Evolutionary conservation across 2,329 filamentous ascomycete species (phyloP).

Genomic region (Colletotrichum sp.): DNA sequence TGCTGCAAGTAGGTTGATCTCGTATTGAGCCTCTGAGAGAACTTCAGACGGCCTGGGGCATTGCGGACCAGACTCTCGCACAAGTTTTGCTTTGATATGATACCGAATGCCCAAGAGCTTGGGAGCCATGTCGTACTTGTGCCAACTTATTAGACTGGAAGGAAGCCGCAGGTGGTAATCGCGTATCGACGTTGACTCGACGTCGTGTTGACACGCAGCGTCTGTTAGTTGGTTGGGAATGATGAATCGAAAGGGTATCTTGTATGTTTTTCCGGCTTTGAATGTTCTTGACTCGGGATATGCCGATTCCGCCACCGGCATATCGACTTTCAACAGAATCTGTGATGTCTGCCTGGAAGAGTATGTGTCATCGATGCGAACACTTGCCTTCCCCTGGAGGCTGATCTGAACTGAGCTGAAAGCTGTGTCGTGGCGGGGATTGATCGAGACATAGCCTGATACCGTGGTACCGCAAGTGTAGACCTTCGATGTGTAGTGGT

Average conservation of each 20-base stretch:
- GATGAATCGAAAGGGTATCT: slow-evolving; percentile 61
- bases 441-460: slow-evolving; percentile 53
- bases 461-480: slow-evolving; percentile 59
- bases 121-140: slow-evolving; percentile 58
- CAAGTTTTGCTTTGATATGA: slow-evolving; percentile 49
- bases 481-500: slow-evolving; percentile 58
- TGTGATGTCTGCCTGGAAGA: slow-evolving; percentile 51
- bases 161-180: slow-evolving; percentile 58
- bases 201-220: slow-evolving; percentile 58
- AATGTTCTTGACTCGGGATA: slow-evolving; percentile 53
- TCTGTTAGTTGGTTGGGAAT: slow-evolving; percentile 61
- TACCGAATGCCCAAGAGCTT: slow-evolving; percentile 60
- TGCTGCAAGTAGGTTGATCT: slow-evolving; percentile 57
- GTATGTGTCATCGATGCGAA: slow-evolving; percentile 54
- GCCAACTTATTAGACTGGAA: slow-evolving; percentile 56
- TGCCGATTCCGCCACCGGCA: slow-evolving; percentile 53
- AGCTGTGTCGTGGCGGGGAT: slow-evolving; percentile 44
- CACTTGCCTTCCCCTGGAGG: slow-evolving; percentile 54
- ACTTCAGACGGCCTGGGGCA: slow-evolving; percentile 25
- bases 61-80: slow-evolving; percentile 30
- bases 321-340: slow-evolving; percentile 59
- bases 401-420: slow-evolving; percentile 58
- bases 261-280: slow-evolving; percentile 50
- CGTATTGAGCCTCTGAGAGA: slow-evolving; percentile 44
- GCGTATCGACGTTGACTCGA: slow-evolving; percentile 45